Conservation (phyloP, 352 stramenopile species). For the Stephanocyclus meneghinianus region DNA sequence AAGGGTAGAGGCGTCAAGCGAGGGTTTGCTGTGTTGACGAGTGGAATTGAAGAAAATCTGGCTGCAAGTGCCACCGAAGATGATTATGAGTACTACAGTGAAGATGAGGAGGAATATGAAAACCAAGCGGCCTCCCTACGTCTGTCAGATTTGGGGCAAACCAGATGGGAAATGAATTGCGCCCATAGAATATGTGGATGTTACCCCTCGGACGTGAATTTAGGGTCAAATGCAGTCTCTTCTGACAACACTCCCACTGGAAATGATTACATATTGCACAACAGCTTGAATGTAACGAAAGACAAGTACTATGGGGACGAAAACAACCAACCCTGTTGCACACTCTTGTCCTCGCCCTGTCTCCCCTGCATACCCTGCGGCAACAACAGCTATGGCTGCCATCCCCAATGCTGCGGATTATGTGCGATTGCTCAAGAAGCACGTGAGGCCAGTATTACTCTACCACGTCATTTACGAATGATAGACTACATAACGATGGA, state of each 20-base stretch:
- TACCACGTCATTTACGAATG: constrained; percentile 47
- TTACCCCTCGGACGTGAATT: constrained; percentile 52
- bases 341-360: constrained; percentile 33
- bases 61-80: not conserved
- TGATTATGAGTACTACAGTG: constrained; percentile 30
- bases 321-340: constrained; percentile 46
- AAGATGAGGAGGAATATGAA: constrained; percentile 45
- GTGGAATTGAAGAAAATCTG: constrained; percentile 2
- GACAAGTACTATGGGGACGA: not conserved
- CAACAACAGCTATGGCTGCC: constrained; percentile 42
- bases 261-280: constrained; percentile 9
- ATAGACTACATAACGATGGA: constrained; percentile 79
- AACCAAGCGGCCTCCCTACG: constrained; percentile 15
- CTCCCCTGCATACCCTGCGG: constrained; percentile 38
- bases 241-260: not conserved
- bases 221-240: not conserved
- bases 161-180: constrained; percentile 60
- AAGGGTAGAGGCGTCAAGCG: constrained; percentile 6
- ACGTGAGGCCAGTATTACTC: constrained; percentile 52
- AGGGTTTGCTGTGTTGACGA: constrained; percentile 8
- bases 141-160: constrained; percentile 52
- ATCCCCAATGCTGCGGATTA: constrained; percentile 67
- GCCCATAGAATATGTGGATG: constrained; percentile 65
- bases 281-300: not conserved
- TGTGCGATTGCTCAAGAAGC: constrained; percentile 75